Conservation (phyloP, 2,329 filamentous ascomycete species). For the Xylariales sp. region DNA sequence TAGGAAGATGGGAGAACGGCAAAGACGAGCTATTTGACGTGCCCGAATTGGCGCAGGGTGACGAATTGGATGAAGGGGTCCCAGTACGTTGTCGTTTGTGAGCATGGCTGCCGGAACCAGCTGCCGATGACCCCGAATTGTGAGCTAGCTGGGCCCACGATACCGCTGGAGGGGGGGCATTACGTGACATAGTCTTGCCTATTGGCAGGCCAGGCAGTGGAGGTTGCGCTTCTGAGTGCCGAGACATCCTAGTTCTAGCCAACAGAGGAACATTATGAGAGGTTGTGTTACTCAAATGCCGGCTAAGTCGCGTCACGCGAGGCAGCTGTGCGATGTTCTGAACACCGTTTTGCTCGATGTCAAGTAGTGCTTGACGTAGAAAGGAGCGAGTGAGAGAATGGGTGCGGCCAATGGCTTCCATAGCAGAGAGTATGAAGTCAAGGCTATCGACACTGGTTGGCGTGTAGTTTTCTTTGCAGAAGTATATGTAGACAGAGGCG, state of each 20-base stretch:
- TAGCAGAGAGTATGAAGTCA: constrained; percentile 80
- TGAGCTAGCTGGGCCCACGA: constrained; percentile 2
- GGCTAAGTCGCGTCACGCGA: constrained; percentile 50
- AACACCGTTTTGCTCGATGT: constrained; percentile 71
- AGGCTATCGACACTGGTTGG: constrained; percentile 63
- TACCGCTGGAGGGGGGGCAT: background rate
- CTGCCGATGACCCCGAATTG: background rate
- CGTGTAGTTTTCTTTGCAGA: constrained; percentile 66
- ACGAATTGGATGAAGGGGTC: constrained; percentile 25
- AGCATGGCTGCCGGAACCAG: constrained; percentile 12
- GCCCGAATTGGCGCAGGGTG: constrained; percentile 3
- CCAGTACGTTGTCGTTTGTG: constrained; percentile 33
- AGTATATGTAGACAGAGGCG: constrained; percentile 83
- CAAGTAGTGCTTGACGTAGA: constrained; percentile 84
- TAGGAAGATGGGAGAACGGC: constrained; percentile 19
- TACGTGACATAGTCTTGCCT: constrained; percentile 40
- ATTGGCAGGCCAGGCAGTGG: constrained; percentile 57
- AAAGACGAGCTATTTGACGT: background rate
- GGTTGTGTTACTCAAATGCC: constrained; percentile 44
- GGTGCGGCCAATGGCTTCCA: constrained; percentile 78
- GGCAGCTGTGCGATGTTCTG: constrained; percentile 53
- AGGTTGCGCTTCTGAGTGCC: constrained; percentile 54
- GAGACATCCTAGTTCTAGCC: constrained; percentile 58
- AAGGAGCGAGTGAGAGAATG: constrained; percentile 86
- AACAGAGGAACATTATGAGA: constrained; percentile 60